These are phyloP conservation scores for Cucumis cinereus DNA, from an alignment of 306 rosid genomes.

Conservation along the genomic window DNA sequence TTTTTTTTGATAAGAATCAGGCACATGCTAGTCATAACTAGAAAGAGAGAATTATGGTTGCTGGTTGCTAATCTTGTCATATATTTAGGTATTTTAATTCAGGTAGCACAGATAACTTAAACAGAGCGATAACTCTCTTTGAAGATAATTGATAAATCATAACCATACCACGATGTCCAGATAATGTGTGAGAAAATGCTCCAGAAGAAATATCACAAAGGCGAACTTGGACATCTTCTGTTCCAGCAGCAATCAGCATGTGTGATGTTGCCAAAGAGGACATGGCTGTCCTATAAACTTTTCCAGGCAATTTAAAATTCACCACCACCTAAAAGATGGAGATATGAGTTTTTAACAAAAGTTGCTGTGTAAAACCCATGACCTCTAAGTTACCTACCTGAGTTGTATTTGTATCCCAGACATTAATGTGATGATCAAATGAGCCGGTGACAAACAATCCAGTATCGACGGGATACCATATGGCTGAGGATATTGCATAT, in stretches of 20 bases:
- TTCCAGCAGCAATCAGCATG: conserved; percentile 77
- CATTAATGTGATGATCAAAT: conserved; percentile 72
- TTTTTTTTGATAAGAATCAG: too few relatives aligned
- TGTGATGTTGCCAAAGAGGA: conserved; percentile 77
- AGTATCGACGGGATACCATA: conserved; percentile 90
- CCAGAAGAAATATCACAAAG: conserved; percentile 95
- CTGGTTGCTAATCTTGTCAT: not conserved
- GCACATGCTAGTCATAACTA: not conserved
- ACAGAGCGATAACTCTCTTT: not conserved
- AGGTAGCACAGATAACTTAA: not conserved
- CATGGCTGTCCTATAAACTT: conserved; percentile 85
- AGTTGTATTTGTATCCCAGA: conserved; percentile 92
- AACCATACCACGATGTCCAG: conserved; percentile 84
- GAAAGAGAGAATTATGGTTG: not conserved
- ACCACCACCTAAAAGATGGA: conserved; percentile 44
- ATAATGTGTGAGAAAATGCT: conserved; percentile 77
- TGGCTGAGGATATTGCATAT: conserved; percentile 69
- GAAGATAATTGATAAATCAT: not conserved
- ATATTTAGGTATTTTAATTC: not conserved
- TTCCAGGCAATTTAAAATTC: conserved; percentile 84
- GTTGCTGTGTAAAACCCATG: not conserved
- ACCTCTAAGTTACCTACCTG: conserved; percentile 27
- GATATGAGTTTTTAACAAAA: not conserved
- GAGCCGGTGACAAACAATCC: conserved; percentile 83
- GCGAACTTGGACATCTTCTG: conserved; percentile 98